Conservation (phyloP, 805 yeast species). For the Wickerhamomyces xylosicus region DNA sequence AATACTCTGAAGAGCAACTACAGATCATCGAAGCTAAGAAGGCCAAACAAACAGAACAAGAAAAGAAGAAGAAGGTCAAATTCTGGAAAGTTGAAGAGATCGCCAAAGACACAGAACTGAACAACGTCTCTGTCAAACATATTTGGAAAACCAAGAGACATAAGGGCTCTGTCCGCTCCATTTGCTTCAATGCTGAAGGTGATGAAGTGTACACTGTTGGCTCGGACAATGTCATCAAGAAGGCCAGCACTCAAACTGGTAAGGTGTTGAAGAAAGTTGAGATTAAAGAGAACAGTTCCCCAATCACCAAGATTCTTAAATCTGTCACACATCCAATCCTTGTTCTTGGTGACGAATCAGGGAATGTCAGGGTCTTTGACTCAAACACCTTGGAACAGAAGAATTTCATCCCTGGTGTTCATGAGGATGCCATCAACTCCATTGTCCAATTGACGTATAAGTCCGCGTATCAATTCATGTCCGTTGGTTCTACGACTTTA, state of each 20-base stretch:
- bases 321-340: slow-evolving; percentile 30
- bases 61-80: slow-evolving; percentile 23
- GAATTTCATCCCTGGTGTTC: slow-evolving; percentile 43
- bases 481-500: slow-evolving; percentile 76
- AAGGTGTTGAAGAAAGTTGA: slow-evolving; percentile 52
- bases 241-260: slow-evolving; percentile 63
- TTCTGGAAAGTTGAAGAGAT: slow-evolving; percentile 34
- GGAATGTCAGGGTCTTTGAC: slow-evolving; percentile 55
- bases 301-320: slow-evolving; percentile 24
- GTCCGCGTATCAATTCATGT: slow-evolving; percentile 69
- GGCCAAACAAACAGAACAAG: slow-evolving; percentile 4
- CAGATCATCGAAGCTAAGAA: slow-evolving; percentile 18
- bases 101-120: slow-evolving; percentile 10
- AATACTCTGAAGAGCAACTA: slow-evolving; percentile 17
- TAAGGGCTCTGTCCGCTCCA: slow-evolving; percentile 75
- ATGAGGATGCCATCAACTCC: slow-evolving; percentile 71
- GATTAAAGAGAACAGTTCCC: slow-evolving; percentile 8
- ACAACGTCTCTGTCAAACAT: slow-evolving; percentile 19
- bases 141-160: slow-evolving; percentile 86
- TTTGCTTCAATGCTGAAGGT: slow-evolving; percentile 46
- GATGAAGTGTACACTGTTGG: slow-evolving; percentile 60
- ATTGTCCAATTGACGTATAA: slow-evolving; percentile 60
- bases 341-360: slow-evolving; percentile 57
- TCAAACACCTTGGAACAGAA: slow-evolving; percentile 37
- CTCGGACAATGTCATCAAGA: slow-evolving; percentile 68